Evolutionary conservation across 129 eudicot genomes (phyloP), one percentile per base, ranked within the genome.

Genomic region (Rutidosis leptorrhynchoides): DNA sequence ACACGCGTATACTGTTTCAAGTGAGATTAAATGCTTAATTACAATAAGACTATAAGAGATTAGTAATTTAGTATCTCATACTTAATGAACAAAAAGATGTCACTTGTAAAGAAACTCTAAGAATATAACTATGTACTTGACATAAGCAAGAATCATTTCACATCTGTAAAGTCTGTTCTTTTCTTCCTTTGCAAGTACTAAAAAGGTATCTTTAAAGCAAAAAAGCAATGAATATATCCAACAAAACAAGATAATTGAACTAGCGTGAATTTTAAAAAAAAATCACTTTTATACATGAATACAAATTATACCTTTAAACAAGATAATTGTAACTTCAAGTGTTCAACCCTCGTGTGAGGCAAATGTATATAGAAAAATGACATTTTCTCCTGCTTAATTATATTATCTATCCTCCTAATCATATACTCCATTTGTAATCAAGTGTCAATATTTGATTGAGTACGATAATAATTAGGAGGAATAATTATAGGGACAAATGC

Each of bases 1-100:
- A 92, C 21, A 88, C 95, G 22, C 89, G 83, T 35, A 65, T 78
- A 71, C 98, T 88, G 91, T 75, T 46, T 58, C 37, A 48, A 58
- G 51, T 25, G 35, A 15, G 20, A 15, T 42, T 22, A 1, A 28
- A 30, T 53, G 7, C 3, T 21, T 26, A 1, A 32, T 42, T 12
- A 58, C 12, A 7, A 8, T 1, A 7, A 32, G 16, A 59, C 40
- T 22, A 33, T n/a, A n/a, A n/a, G n/a, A n/a, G n/a, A n/a, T n/a
- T n/a, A n/a, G n/a, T n/a, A n/a, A n/a, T n/a, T n/a, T n/a, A 40
- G n/a, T 11, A 40, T 11, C 46, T 1, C 46, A 40, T 12, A 40
- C 11, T 12, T 40, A 40, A 40, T 40, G 21, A 15, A 26, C 43
- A 14, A 57, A 29, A 33, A 55, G 21, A 57, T 4, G n/a, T 55